A percentile compares a stretch with the other conserved stretches of the same genome.
Evolutionary conservation across 768 basidiomycete species (phyloP).

Genomic region (Gyrodon lividus): DNA sequence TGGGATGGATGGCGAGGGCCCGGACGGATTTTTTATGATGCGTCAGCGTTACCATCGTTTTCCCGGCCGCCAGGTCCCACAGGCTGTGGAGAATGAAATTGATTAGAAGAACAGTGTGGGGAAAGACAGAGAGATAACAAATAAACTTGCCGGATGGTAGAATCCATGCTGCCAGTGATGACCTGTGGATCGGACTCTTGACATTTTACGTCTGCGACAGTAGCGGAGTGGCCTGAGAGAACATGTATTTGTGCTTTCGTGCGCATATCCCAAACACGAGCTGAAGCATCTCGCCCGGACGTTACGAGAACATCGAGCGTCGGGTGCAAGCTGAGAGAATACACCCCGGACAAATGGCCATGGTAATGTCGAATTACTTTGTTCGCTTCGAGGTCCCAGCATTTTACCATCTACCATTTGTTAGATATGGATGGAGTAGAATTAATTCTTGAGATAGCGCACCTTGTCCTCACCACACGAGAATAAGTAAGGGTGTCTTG

Average conservation of each 20-base stretch:
- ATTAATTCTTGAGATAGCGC: slow-evolving; percentile 18
- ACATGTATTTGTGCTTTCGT: slow-evolving; percentile 96
- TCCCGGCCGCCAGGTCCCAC: slow-evolving; percentile 98
- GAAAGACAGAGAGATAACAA: neutral
- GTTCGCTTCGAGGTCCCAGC: slow-evolving; percentile 98
- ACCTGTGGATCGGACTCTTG: slow-evolving; percentile 98
- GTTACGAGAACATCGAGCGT: slow-evolving; percentile 96
- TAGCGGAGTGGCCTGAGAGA: slow-evolving; percentile 89
- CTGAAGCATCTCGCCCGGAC: slow-evolving; percentile 92
- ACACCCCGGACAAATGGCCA: slow-evolving; percentile 98
- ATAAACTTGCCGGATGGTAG: slow-evolving; percentile 74
- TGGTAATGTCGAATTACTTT: slow-evolving; percentile 99
- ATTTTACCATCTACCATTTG: slow-evolving; percentile 89
- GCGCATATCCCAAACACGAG: slow-evolving; percentile 99
- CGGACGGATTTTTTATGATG: slow-evolving; percentile 99
- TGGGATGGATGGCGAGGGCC: slow-evolving; percentile 91
- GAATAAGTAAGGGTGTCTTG: slow-evolving; percentile 94
- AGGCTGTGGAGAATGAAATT: slow-evolving; percentile 45
- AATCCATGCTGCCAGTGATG: slow-evolving; percentile 98
- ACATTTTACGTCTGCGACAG: slow-evolving; percentile 93
- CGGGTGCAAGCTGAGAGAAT: slow-evolving; percentile 87
- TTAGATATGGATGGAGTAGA: neutral
- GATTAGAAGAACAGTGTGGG: neutral
- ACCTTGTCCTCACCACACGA: slow-evolving; percentile 99
- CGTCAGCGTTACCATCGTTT: slow-evolving; percentile 94